phyloP scores from a whole-genome alignment of 805 yeast species.

The Ogataea polymorpha region DNA sequence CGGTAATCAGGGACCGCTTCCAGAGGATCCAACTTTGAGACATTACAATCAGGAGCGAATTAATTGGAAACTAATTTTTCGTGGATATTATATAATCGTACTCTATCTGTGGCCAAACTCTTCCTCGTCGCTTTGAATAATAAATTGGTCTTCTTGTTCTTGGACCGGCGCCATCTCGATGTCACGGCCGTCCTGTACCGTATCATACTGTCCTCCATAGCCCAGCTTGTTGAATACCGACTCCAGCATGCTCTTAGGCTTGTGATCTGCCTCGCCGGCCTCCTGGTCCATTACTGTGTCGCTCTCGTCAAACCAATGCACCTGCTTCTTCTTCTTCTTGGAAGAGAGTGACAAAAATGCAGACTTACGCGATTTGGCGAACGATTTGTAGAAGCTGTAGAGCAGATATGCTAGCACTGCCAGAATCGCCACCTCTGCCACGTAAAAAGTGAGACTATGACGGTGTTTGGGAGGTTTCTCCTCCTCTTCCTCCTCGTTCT shows the following conservation, averaged over 20 bases:
- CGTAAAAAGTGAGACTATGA: constrained; percentile 19
- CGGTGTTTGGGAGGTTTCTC: constrained; percentile 1
- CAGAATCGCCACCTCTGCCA: constrained; percentile 25
- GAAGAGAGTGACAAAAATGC: constrained; percentile 21
- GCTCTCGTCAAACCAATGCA: constrained; percentile 33
- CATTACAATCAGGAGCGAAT: constrained; percentile 4
- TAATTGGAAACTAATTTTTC: constrained; percentile 1
- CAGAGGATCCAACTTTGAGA: constrained; percentile 21
- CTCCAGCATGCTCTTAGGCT: constrained; percentile 11
- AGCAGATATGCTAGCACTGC: constrained; percentile 20
- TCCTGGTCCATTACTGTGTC: constrained; percentile 5
- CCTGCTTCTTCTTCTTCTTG: constrained; percentile 32
- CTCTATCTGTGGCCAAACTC: constrained; percentile 11
- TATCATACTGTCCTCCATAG: constrained; percentile 35
- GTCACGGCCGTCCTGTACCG: constrained; percentile 29
- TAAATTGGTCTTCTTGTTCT: constrained; percentile 40
- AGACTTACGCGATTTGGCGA: constrained; percentile 19
- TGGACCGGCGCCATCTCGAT: constrained; percentile 42
- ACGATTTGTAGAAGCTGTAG: constrained; percentile 26
- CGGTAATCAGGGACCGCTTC: constrained; percentile 37
- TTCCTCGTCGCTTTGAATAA: constrained; percentile 51
- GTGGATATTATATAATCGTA: constrained; percentile 1
- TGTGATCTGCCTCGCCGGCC: neutral
- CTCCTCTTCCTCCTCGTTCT: constrained; percentile 2
- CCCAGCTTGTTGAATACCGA: constrained; percentile 33